Percentiles rank a stretch among this genome's conserved stretches.
These are phyloP conservation scores for Ceratorhiza oryzae-sativae DNA, from an alignment of 1,284 basidiomycete genomes.

Conservation along the genomic window DNA sequence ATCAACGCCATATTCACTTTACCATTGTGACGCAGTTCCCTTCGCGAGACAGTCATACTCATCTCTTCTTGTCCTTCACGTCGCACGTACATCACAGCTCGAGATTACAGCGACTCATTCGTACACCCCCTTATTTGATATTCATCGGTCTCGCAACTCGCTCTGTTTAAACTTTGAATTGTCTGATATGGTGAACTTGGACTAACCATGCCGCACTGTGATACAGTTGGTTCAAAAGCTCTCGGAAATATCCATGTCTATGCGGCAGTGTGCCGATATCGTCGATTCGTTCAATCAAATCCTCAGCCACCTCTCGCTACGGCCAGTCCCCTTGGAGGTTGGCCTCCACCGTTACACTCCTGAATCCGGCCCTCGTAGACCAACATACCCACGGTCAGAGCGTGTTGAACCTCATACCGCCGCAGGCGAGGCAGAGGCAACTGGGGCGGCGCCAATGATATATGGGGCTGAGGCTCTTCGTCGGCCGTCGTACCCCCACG, in stretches of 20 bases:
- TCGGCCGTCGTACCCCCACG: constrained; percentile 12
- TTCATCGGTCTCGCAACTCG: constrained; percentile 22
- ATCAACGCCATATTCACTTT: constrained; percentile 19
- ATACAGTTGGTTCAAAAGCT: constrained; percentile 28
- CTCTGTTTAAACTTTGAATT: constrained; percentile 22
- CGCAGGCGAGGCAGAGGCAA: not conserved
- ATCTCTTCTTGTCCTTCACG: too few species aligned
- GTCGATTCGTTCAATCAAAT: constrained; percentile 33
- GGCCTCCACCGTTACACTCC: not conserved
- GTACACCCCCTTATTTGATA: constrained; percentile 12
- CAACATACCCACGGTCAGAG: not conserved
- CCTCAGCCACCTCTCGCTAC: constrained; percentile 15
- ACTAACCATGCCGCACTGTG: not conserved
- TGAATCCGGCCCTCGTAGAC: not conserved
- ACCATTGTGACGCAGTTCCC: constrained; percentile 31
- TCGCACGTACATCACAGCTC: constrained; percentile 12
- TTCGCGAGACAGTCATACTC: constrained; percentile 29
- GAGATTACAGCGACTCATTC: constrained; percentile 6
- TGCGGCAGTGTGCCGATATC: constrained; percentile 34
- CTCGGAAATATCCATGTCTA: constrained; percentile 30
- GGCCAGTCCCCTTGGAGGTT: not conserved
- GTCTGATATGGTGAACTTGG: not conserved
- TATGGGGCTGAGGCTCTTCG: constrained; percentile 4
- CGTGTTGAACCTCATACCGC: not conserved
- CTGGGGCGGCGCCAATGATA: not conserved